Evolutionary conservation across 257 asterid species (phyloP).

Genomic region (Haberlea rhodopensis): DNA sequence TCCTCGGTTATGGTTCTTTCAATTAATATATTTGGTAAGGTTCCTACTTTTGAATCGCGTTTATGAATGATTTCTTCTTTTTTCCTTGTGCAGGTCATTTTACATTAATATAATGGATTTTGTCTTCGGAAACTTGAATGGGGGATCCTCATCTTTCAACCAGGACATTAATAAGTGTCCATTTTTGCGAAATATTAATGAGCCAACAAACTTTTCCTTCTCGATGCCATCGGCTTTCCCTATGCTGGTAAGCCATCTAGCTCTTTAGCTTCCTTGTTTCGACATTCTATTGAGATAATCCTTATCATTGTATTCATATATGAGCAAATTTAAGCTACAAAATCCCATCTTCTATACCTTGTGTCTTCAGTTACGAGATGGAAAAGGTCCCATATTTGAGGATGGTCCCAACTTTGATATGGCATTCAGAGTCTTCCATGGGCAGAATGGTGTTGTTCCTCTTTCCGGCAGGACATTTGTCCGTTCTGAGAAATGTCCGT

Average conservation of each 20-base stretch:
- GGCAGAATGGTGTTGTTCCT: constrained; percentile 89
- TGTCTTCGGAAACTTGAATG: constrained; percentile 48
- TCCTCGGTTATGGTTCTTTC: background rate
- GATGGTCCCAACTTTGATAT: constrained; percentile 90
- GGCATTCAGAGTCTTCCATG: constrained; percentile 92
- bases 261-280: constrained; percentile 16
- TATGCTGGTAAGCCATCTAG: constrained; percentile 51
- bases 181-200: constrained; percentile 83
- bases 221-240: constrained; percentile 55
- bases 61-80: background rate
- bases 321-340: constrained; percentile 11
- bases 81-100: constrained; percentile 43
- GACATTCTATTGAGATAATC: background rate
- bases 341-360: constrained; percentile 16
- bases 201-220: constrained; percentile 86
- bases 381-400: constrained; percentile 90
- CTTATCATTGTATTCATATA: background rate
- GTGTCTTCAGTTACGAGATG: constrained; percentile 48
- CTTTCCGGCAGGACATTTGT: constrained; percentile 57
- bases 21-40: constrained; percentile 6
- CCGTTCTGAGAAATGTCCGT: constrained; percentile 39
- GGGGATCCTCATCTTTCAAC: constrained; percentile 51
- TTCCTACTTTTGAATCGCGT: background rate
- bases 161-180: constrained; percentile 76
- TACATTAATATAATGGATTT: constrained; percentile 56